phyloP scores from a whole-genome alignment of 2,329 filamentous ascomycete species.

The Berkeleyomyces rouxiae region DNA sequence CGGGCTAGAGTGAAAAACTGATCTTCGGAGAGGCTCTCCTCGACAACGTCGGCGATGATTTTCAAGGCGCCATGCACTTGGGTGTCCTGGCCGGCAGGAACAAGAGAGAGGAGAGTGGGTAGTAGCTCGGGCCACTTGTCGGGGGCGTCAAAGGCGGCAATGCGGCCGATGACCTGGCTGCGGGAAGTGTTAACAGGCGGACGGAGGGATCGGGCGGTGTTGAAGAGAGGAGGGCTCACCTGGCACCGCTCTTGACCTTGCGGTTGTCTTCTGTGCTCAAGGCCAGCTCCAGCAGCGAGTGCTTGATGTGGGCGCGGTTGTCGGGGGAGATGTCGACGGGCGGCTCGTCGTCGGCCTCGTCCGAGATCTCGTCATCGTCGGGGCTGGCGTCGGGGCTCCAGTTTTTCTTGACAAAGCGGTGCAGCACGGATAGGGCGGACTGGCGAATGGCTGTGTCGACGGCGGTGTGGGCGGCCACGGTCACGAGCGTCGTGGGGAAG shows the following conservation, averaged over 20 bases:
- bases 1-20: conserved; percentile 86
- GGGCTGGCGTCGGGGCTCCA: conserved; percentile 69
- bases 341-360: conserved; percentile 36
- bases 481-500: conserved; percentile 64
- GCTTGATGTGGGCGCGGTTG: conserved; percentile 52
- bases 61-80: conserved; percentile 81
- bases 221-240: conserved; percentile 34
- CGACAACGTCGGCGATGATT: conserved; percentile 76
- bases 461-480: conserved; percentile 61
- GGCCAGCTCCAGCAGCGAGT: conserved; percentile 59
- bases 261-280: conserved; percentile 58
- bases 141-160: conserved; percentile 83
- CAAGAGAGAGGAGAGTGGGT: conserved; percentile 59
- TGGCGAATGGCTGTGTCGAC: conserved; percentile 65
- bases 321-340: conserved; percentile 19
- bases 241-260: conserved; percentile 78
- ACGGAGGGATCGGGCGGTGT: not conserved
- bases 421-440: conserved; percentile 61
- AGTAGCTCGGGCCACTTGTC: conserved; percentile 88
- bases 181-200: not conserved
- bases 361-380: conserved; percentile 43
- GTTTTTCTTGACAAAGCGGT: conserved; percentile 66
- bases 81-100: conserved; percentile 56
- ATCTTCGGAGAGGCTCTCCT: conserved; percentile 82
- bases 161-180: conserved; percentile 71